Evolutionary conservation across 1,284 basidiomycete genomes (phyloP), one percentile per base, ranked within the genome.

Genomic region (Ganoderma lingzhi): DNA sequence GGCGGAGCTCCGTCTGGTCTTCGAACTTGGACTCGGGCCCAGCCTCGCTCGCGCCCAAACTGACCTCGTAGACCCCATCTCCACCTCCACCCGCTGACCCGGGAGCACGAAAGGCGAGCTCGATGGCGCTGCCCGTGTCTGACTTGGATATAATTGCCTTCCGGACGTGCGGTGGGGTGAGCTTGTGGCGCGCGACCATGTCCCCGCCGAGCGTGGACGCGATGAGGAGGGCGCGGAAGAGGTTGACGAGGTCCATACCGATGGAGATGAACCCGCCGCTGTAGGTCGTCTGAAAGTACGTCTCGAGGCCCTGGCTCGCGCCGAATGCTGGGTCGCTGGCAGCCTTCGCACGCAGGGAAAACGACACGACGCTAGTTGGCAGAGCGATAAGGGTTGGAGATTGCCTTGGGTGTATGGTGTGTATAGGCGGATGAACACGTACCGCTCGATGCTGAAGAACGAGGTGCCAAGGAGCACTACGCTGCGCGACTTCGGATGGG

Each of bases 261-360:
- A 82, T 74, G 35, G 73, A 60, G 60, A 81, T 72, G 69, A 78
- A 82, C 9, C 77, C 79, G 58, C 76, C 70, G 19, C 71, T 75
- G 51, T 79, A 75, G 2, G 78, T 76, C 28, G 74, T 70, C 64
- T 82, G 81, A 63, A 80, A 72, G 74, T 80, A 83, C 48, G 74
- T 74, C 41, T 76, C 76, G 55, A 81, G 70, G 30, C 72, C 73
- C 23, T 65, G 48, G n/a, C 73, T 75, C 51, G 66, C 72, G 30
- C 76, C 73, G 14, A 74, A 44, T 3, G 45, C 64, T 1, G 75
- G 66, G 37, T 68, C 71, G 41, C 73, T 74, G 3, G 80, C 74
- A 41, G 78, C 77, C 44, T 67, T 66, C 1, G 81, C 78, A 37
- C 81, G 80, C 3, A 82, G 73, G 2, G 76, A 74, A 70, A 78